Evolutionary conservation across 1,284 basidiomycete genomes (phyloP), one percentile per base, ranked within the genome.

Genomic region (Malassezia caprae): DNA sequence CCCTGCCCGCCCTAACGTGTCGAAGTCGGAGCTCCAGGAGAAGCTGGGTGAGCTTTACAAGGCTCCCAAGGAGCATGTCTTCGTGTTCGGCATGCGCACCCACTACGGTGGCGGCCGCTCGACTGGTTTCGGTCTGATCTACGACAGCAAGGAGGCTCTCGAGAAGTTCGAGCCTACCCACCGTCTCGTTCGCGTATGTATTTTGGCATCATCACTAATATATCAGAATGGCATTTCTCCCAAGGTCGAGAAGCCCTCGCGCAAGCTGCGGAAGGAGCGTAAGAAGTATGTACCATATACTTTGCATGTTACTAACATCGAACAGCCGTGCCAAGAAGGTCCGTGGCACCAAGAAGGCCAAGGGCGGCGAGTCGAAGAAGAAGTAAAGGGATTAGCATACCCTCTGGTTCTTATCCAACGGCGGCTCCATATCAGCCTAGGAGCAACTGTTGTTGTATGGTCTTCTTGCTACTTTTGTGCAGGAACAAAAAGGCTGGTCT

Each of bases 251-350:
- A 90, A 87, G 79, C 80, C 93, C 59, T 90, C 88, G 69, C 87
- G 94, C 75, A 98, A 98, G 79, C 84, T 98, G 78, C 86, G 94
- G 79, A 96, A 98, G 82, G 94, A 98, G 82, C 84, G 94, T 75
- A 99, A 99, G 84, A 99, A 99, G 55, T 57, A 52, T 45, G 55
- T 57, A 41, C 30, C 11, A 17, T 6, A 12, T 28, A 28, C 19
- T 24, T 23, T n/a, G 12, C 27, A 26, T 28, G 10, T 24, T 46
- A 32, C 54, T 56, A 51, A 51, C 48, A 19, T 8, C 13, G 17
- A 11, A 43, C 55, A 57, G 55, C 81, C 85, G 94, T 77, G 82
- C 86, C 77, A 88, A 88, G 81, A 94, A 94, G 84, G 89, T 88
- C 61, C 82, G 85, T 67, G 90, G 94, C 75, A 62, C 63, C 60